Percentiles rank a stretch among this genome's conserved stretches.
Evolutionary conservation across 176 grass and related monocot genomes (phyloP).

Genomic region (Carex parvula): DNA sequence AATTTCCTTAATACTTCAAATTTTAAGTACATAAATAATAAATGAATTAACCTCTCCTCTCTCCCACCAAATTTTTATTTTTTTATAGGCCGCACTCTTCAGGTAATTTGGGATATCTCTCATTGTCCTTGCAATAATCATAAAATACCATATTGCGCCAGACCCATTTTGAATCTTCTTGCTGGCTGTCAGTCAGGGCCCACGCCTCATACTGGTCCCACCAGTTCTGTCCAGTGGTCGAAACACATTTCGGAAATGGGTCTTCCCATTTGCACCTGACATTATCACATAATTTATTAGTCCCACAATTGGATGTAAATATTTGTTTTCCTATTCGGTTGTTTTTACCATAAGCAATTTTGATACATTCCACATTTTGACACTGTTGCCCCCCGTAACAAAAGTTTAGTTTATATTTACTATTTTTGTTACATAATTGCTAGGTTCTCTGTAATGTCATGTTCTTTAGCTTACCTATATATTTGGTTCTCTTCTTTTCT

Average conservation of each 20-base stretch:
- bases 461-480: neutral
- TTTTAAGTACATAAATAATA: slow-evolving; percentile 31
- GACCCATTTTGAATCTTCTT: slow-evolving; percentile 59
- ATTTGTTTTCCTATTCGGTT: neutral
- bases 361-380: neutral
- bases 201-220: slow-evolving; percentile 89
- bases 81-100: slow-evolving; percentile 54
- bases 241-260: slow-evolving; percentile 39
- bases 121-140: slow-evolving; percentile 83
- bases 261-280: slow-evolving; percentile 53
- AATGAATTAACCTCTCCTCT: neutral
- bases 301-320: neutral
- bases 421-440: too few relatives aligned
- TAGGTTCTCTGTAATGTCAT: neutral
- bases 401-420: neutral
- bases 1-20: neutral
- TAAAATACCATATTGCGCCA: slow-evolving; percentile 76
- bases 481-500: neutral
- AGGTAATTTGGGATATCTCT: slow-evolving; percentile 49
- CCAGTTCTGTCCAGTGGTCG: slow-evolving; percentile 50
- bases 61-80: neutral
- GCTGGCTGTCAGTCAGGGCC: slow-evolving; percentile 54
- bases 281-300: neutral
- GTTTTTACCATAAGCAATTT: neutral
- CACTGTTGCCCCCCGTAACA: neutral